Evolutionary conservation across 352 stramenopile genomes (phyloP).

Genomic region (Phytophthora sp.): DNA sequence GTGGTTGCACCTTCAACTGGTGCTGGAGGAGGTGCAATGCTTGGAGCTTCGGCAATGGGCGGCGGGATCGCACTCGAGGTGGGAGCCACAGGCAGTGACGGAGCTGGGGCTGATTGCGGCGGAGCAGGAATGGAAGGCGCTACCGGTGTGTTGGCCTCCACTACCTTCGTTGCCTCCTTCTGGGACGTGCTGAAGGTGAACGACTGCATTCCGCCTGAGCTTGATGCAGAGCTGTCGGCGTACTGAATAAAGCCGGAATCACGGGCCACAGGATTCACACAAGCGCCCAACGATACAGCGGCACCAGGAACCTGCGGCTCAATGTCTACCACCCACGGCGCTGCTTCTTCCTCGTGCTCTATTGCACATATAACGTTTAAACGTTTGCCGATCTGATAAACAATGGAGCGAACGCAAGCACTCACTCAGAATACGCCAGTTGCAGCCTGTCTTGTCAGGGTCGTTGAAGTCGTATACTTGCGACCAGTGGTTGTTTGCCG

Average conservation of each 20-base stretch:
- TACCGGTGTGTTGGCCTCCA: conserved; percentile 4
- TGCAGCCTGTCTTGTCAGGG: conserved; percentile 73
- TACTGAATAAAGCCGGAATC: conserved; percentile 69
- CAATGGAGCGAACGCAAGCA: not conserved
- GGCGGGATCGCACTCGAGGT: not conserved
- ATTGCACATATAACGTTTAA: not conserved
- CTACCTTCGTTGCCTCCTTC: conserved; percentile 35
- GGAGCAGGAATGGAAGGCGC: not conserved
- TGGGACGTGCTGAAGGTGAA: conserved; percentile 78
- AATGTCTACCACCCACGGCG: conserved; percentile 62
- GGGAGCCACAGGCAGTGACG: conserved; percentile 17
- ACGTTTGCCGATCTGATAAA: not conserved
- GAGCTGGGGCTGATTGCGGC: conserved; percentile 3
- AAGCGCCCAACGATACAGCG: conserved; percentile 40
- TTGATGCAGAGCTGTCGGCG: conserved; percentile 35
- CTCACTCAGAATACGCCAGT: conserved; percentile 74
- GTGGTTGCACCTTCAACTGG: conserved; percentile 16
- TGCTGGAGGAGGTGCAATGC: conserved; percentile 17
- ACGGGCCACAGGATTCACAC: conserved; percentile 66
- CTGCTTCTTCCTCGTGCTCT: conserved; percentile 51
- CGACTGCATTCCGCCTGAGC: conserved; percentile 48
- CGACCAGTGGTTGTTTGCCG: conserved; percentile 91
- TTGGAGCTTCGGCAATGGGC: not conserved
- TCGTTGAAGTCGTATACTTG: conserved; percentile 94
- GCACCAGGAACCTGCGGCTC: conserved; percentile 43